phyloP scores from a whole-genome alignment of 2,329 filamentous ascomycete species.

The Cladophialophora exuberans region DNA sequence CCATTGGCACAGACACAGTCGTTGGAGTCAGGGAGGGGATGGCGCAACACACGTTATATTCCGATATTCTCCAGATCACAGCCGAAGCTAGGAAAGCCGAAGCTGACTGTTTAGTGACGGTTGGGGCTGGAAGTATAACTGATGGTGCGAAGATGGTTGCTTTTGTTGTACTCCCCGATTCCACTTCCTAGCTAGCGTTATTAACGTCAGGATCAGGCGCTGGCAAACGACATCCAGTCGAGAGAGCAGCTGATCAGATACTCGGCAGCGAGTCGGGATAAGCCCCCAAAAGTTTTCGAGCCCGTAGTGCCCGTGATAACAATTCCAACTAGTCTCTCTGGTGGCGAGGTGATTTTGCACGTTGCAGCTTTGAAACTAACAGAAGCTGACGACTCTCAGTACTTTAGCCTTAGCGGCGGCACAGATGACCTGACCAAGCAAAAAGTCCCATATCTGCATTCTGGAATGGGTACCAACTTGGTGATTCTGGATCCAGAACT shows the following conservation, averaged over 20 bases:
- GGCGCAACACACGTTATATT: constrained; percentile 57
- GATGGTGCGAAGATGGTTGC: constrained; percentile 58
- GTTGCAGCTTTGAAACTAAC: not conserved
- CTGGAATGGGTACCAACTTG: constrained; percentile 10
- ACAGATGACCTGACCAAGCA: constrained; percentile 11
- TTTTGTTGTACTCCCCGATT: constrained; percentile 17
- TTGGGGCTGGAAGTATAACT: constrained; percentile 59
- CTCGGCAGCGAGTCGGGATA: constrained; percentile 39
- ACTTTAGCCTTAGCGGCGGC: constrained; percentile 11
- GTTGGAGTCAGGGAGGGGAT: constrained; percentile 56
- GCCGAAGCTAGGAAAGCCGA: constrained; percentile 39
- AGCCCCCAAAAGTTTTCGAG: constrained; percentile 45
- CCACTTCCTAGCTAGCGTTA: not conserved
- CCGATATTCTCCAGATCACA: constrained; percentile 54
- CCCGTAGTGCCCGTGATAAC: constrained; percentile 42
- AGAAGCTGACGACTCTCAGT: not conserved
- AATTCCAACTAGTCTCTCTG: constrained; percentile 8
- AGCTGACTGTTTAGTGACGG: constrained; percentile 55
- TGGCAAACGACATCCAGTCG: constrained; percentile 51
- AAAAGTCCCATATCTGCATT: constrained; percentile 9
- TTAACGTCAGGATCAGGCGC: constrained; percentile 38
- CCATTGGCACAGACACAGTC: constrained; percentile 37
- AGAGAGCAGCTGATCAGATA: constrained; percentile 45
- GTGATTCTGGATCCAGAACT: constrained; percentile 52
- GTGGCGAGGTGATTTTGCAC: constrained; percentile 26